Base-by-base conservation (phyloP, 1,284 basidiomycete species). In the Naganishia cerealis region DNA sequence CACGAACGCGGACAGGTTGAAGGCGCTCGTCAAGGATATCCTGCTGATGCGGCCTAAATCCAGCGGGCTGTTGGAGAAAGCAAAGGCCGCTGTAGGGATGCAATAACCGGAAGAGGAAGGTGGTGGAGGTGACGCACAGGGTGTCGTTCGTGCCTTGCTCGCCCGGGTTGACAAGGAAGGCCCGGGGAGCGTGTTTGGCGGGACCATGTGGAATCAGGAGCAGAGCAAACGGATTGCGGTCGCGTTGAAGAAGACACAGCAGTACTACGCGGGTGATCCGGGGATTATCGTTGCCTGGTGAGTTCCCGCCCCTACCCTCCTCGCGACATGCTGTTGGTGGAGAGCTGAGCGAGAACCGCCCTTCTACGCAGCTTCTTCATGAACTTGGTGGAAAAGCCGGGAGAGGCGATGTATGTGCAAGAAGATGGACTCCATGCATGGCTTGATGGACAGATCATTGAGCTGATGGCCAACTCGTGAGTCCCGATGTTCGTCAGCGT, bases 361-460 rank as follows among this genome's bases (percentile, higher is more conserved):
- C 18, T 12, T 9, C 16, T 21, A 15, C 40, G n/a, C 56, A 77
- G 76, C 18, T 72, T 77, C 65, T 74, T 76, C 61, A 75, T 76
- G 72, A 77, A 77, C 67, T 71, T 77, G 40, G 71, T 77, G n/a
- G 74, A 75, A 68, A 72, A 73, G 52, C 74, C 75, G 40, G 76
- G 73, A 2, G 73, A 77, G 55, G 75, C 72, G 16, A 76, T 77
- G 67, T 77, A 77, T 65, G 75, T 77, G 29, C 74, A 74, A n/a
- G 76, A 75, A 18, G 76, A 77, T 57, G 75, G 74, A 5, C 69
- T 73, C 1, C 76, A 77, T 53, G 76, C 75, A 6, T 77, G 75
- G 75, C 61, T 77, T 15, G 69, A 73, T 57, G 76, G 76, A 76
- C 78, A 81, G 40, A 81, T 81, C 59, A 76, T 81, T 68, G 79